These are phyloP conservation scores for Suillus clintonianus DNA, from an alignment of 768 basidiomycete genomes.

Conservation along the genomic window DNA sequence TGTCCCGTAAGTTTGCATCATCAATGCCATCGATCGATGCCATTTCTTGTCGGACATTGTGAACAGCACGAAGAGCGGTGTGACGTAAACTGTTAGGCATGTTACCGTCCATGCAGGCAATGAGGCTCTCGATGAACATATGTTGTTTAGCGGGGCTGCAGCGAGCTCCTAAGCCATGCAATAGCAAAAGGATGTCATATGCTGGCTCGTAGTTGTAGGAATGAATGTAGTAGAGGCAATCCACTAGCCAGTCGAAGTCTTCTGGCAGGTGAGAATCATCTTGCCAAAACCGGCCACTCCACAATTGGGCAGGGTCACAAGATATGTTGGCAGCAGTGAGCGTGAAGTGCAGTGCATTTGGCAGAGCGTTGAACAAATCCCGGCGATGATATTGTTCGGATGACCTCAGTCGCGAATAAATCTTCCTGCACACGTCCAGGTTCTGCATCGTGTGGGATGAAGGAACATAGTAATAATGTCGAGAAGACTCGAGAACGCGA, in stretches of 20 bases:
- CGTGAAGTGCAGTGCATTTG: background rate
- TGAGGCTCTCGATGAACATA: too few relatives aligned
- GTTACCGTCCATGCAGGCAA: too few relatives aligned
- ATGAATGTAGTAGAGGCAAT: background rate
- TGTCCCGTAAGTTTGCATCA: too few relatives aligned
- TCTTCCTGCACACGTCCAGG: background rate
- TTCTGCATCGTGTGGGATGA: background rate
- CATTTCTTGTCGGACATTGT: too few relatives aligned
- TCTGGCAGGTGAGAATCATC: background rate
- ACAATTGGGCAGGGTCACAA: background rate
- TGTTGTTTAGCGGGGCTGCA: too few relatives aligned
- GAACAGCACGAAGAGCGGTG: too few relatives aligned
- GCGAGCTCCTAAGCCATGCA: too few relatives aligned
- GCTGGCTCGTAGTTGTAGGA: background rate
- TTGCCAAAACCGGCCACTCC: background rate
- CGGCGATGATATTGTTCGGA: background rate
- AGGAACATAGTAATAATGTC: accelerated
- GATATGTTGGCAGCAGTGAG: background rate
- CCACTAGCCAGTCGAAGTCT: background rate
- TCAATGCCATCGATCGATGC: too few relatives aligned
- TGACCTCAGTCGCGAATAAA: background rate
- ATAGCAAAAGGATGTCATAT: too few relatives aligned
- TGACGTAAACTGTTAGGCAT: too few relatives aligned
- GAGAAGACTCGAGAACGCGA: background rate
- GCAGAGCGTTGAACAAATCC: background rate